phyloP scores from a whole-genome alignment of 495 filamentous ascomycete species.

The Tuber indicum region DNA sequence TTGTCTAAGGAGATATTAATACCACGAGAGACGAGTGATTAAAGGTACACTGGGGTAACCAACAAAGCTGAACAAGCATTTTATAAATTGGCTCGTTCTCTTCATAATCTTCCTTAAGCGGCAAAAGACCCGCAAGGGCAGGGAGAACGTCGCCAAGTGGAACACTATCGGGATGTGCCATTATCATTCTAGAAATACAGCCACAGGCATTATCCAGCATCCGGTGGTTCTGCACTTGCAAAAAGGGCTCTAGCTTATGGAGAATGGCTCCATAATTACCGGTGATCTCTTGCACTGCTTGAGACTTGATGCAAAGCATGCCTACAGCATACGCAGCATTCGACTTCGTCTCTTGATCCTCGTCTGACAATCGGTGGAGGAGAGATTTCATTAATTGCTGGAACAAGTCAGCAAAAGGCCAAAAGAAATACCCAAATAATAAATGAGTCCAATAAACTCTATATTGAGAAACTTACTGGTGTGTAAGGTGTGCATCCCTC shows the following conservation, averaged over 20 bases:
- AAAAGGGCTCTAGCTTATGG: slow-evolving; percentile 71
- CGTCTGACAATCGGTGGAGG: slow-evolving; percentile 77
- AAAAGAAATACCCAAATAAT: background rate
- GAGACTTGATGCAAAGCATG: slow-evolving; percentile 71
- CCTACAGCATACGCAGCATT: slow-evolving; percentile 90
- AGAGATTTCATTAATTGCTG: slow-evolving; percentile 66
- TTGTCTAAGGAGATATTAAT: slow-evolving; percentile 53
- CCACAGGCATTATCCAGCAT: slow-evolving; percentile 90
- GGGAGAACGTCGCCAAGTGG: slow-evolving; percentile 76
- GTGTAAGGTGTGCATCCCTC: slow-evolving; percentile 70
- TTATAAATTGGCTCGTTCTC: slow-evolving; percentile 90
- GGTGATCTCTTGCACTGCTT: slow-evolving; percentile 61
- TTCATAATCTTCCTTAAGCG: slow-evolving; percentile 88
- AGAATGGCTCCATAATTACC: slow-evolving; percentile 71
- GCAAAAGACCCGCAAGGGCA: slow-evolving; percentile 67
- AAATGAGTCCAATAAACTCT: background rate
- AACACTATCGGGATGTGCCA: slow-evolving; percentile 68
- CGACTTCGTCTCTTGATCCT: slow-evolving; percentile 86
- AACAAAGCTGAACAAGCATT: slow-evolving; percentile 81
- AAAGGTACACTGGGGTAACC: slow-evolving; percentile 43
- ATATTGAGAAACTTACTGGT: slow-evolving; percentile 23
- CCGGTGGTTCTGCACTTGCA: slow-evolving; percentile 66
- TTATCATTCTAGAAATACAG: slow-evolving; percentile 86
- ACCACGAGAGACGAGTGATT: background rate
- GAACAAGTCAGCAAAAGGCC: background rate